Base-by-base conservation (phyloP, 169 alveolate genomes). In the Theileria annulata region DNA sequence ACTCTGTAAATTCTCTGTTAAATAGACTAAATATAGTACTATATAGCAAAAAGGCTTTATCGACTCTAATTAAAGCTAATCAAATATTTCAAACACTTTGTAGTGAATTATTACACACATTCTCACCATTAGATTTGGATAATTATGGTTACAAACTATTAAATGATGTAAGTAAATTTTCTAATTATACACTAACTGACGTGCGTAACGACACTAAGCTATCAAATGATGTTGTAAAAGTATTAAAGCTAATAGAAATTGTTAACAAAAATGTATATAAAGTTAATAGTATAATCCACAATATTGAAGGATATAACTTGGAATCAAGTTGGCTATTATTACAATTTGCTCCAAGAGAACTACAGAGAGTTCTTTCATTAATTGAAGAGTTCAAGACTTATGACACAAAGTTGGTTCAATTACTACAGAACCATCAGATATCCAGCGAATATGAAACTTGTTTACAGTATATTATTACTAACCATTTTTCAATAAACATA, bases 291-390 rank as follows among this genome's bases (percentile, higher is more conserved):
- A 17, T 62, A 6, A 30, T 62, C 4, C 47, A 62, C 13, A 62
- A 62, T 30, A n/a, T 62, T 28, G 31, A 30, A 2, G 67, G 49
- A 1, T 69, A 23, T 69, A 69, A 69, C 63, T 35, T 37, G 48
- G 56, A 35, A 17, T 37, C 62, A 17, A 71, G 71, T 31, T 82
- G 89, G 89, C 49, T 77, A 27, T n/a, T 82, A 58, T 68, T 82
- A 19, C 86, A 82, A 59, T 25, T 82, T 56, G 62, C 77, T 0
- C 89, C 89, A 10, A 64, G 25, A 68, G 86, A 77, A 47, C 31
- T 82, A 4, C 63, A 30, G 0, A 17, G 77, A 54, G 51, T 82
- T 2, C 27, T 48, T 5, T 15, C 3, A 21, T 58, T 82, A 28
- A 60, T 82, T n/a, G 51, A 58, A 33, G 51, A 42, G 27, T 75